Base-by-base conservation (phyloP, 1,284 basidiomycete species). In the Mycena sp. region DNA sequence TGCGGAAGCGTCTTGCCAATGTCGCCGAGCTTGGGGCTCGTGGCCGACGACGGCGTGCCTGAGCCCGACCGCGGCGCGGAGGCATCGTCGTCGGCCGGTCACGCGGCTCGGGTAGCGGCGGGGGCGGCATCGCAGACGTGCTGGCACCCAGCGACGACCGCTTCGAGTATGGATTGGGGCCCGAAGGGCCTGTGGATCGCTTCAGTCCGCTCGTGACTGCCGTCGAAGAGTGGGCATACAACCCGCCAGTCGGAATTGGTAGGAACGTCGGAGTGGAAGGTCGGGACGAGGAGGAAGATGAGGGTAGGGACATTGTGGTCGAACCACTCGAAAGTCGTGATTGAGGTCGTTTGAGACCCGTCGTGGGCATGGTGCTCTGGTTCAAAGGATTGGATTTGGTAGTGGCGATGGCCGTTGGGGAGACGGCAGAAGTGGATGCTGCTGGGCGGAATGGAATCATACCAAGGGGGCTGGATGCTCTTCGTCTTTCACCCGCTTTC, bases 191-290 rank as follows among this genome's bases (percentile, higher is more conserved):
- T 25, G 80, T 85, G 2, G 89, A 86, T 40, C 87, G 84, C 73
- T 90, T 92, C 57, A 85, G 71, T 4, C 82, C 83, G 43, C 76
- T 74, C 14, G 72, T 69, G 11, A 78, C 78, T 11, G 79, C 72
- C 12, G 73, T 73, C 30, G 77, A 70, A 41, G 76, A 71, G 35
- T 79, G 73, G 7, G 77, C 70, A 63, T 86, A 85, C 32, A 85
- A 67, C 41, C 83, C 78, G 32, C 81, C 76, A 4, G 85, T 80
- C 1, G 90, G 88, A 25, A 91, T 66, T 11, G 91, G 90, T 23
- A 93, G 78, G 70, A 89, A 89, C 21, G 90, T 91, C 2, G 91
- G 91, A 17, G 91, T 91, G 11, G 88, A 74, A 9, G 91, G 91
- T 6, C 91, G 86, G 49, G 90, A 90, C 3, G 82, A 80, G 21